phyloP scores from a whole-genome alignment of 306 rosid species.

The Vigna angularis region DNA sequence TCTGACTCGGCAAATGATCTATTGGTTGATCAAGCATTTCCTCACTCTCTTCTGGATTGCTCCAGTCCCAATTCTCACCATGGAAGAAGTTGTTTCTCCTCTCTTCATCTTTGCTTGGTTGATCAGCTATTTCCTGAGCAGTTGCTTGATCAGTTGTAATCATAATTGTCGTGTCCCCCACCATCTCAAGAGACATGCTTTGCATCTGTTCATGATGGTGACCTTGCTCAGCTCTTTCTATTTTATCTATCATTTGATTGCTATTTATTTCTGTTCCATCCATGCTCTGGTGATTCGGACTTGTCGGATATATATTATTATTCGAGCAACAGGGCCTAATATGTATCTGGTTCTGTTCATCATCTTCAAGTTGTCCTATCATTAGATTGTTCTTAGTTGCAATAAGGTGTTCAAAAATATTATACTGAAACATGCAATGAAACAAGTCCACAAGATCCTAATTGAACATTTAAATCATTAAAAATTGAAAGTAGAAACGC shows the following conservation, averaged over 20 bases:
- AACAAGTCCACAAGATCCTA: slow-evolving; percentile 10
- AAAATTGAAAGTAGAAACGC: slow-evolving; percentile 9
- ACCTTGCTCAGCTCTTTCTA: slow-evolving; percentile 22
- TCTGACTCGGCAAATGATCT: slow-evolving; percentile 11
- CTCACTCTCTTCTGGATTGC: background rate
- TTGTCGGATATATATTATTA: slow-evolving; percentile 7
- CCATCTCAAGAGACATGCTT: slow-evolving; percentile 42
- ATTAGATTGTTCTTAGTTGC: slow-evolving; percentile 35
- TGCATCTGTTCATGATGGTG: slow-evolving; percentile 32
- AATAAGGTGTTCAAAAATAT: slow-evolving; percentile 24
- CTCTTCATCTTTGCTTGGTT: background rate
- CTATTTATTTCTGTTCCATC: slow-evolving; percentile 26
- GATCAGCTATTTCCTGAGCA: slow-evolving; percentile 16
- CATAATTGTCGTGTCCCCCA: background rate
- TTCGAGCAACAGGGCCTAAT: slow-evolving; percentile 15
- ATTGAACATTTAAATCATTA: background rate
- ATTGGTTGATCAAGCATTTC: slow-evolving; percentile 38
- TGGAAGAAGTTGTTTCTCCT: slow-evolving; percentile 26
- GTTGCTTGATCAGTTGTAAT: slow-evolving; percentile 28
- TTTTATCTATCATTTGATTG: slow-evolving; percentile 33
- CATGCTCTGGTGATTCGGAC: slow-evolving; percentile 5
- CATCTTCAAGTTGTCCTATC: slow-evolving; percentile 35
- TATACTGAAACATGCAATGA: slow-evolving; percentile 22
- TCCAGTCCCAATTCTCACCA: background rate
- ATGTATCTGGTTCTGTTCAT: slow-evolving; percentile 25